Base-by-base conservation (phyloP, 495 filamentous ascomycete genomes). In the Aspergillus saccharolyticus region DNA sequence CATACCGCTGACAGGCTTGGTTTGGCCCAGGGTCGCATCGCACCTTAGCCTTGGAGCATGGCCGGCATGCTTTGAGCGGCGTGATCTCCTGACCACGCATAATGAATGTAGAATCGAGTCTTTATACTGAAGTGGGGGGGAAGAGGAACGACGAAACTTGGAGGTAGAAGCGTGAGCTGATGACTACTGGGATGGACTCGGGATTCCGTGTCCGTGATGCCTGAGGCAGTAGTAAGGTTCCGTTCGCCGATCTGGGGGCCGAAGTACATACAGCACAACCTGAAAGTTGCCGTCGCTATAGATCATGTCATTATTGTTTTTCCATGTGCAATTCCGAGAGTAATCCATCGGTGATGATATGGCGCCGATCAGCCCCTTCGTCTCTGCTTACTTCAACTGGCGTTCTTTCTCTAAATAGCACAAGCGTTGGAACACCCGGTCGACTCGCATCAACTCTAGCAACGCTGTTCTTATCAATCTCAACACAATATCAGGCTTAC, bases 21-120 rank as follows among this genome's bases (percentile, higher is more conserved):
- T 5, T 30, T 5, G 47, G 47, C 21, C 47, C 47, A 24, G 47
- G 47, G 12, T 50, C 47, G 22, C 47, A 50, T 16, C 47, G 47
- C 15, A 30, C 24, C 47, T 50, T 50, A 15, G 47, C 47, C 47
- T 50, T 50, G 47, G 47, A 50, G 47, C 47, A 50, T 28, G 47
- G 47, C 47, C 47, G 24, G 47, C 47, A 50, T 25, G 47, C 47
- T 18, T 50, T 50, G 4, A 50, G 21, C 3, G 24, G 3, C 1
- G 12, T 14, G 15, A 19, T 16, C 17, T 50, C 47, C 3, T 17
- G 5, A 18, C 22, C 12, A 17, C 22, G 28, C 47, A 30, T 50
- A 4, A 28, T 24, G 17, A 17, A 30, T 15, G 22, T 9, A 17
- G 14, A 14, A 3, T 14, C 5, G 21, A 18, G n/a, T n/a, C n/a